Evolutionary conservation across 768 basidiomycete species (phyloP).

Genomic region (Russula compacta): DNA sequence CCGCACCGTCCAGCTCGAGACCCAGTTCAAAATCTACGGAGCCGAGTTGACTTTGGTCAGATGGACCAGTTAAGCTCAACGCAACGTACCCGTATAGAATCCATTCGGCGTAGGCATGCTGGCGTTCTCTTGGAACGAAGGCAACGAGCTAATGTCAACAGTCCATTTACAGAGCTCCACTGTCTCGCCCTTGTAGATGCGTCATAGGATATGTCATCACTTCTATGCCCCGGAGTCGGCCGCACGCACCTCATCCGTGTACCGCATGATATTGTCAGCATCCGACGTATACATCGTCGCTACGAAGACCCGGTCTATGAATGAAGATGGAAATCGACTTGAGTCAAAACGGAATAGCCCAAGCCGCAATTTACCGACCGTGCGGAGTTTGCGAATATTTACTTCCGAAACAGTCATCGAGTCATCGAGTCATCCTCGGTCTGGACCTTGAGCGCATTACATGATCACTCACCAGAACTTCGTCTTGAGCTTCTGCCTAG

Average conservation of each 20-base stretch:
- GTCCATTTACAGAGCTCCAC: slow-evolving; percentile 79
- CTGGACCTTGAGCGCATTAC: neutral
- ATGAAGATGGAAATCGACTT: neutral
- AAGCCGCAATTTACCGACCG: slow-evolving; percentile 30
- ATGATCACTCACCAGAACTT: slow-evolving; percentile 61
- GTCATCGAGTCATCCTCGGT: slow-evolving; percentile 1
- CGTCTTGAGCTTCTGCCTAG: slow-evolving; percentile 70
- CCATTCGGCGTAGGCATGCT: slow-evolving; percentile 45
- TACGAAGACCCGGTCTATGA: slow-evolving; percentile 64
- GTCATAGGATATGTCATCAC: neutral
- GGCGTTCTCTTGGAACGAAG: slow-evolving; percentile 69
- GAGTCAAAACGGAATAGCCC: slow-evolving; percentile 1
- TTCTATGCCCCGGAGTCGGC: neutral
- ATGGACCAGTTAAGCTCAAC: neutral
- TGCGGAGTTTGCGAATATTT: slow-evolving; percentile 58
- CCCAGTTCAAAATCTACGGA: slow-evolving; percentile 71
- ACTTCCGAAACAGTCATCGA: slow-evolving; percentile 30
- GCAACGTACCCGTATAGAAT: slow-evolving; percentile 65
- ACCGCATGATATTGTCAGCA: slow-evolving; percentile 66
- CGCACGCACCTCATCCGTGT: slow-evolving; percentile 60
- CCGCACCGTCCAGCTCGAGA: slow-evolving; percentile 75
- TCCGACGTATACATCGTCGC: slow-evolving; percentile 78
- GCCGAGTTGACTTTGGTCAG: neutral
- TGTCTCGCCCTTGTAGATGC: slow-evolving; percentile 46
- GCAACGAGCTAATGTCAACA: slow-evolving; percentile 69